Evolutionary conservation across 768 basidiomycete species (phyloP).

Genomic region (Boletus sensibilis): DNA sequence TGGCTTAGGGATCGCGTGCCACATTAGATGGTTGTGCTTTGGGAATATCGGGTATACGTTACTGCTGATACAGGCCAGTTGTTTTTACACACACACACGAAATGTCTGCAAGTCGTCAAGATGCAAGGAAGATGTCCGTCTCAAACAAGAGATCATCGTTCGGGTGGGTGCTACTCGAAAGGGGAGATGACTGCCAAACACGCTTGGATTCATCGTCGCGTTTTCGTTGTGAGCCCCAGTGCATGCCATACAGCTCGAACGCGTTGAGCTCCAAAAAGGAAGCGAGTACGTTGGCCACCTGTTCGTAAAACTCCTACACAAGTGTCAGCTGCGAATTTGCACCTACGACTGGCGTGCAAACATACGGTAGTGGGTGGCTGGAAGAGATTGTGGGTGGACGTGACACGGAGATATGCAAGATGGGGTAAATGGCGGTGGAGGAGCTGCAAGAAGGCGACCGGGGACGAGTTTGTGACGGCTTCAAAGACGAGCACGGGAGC

Average conservation of each 20-base stretch:
- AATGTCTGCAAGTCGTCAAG: slow-evolving; percentile 26
- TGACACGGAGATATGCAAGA: slow-evolving; percentile 66
- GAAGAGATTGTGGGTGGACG: slow-evolving; percentile 51
- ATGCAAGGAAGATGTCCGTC: slow-evolving; percentile 31
- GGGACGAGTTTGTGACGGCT: slow-evolving; percentile 56
- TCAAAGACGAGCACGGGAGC: slow-evolving; percentile 54
- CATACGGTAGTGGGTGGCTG: slow-evolving; percentile 50
- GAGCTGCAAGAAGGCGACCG: slow-evolving; percentile 54
- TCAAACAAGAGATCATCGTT: slow-evolving; percentile 33
- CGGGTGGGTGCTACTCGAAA: slow-evolving; percentile 32
- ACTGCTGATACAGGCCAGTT: background rate
- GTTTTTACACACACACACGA: slow-evolving; percentile 7
- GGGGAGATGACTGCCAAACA: slow-evolving; percentile 54
- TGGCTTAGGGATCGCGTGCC: slow-evolving; percentile 27
- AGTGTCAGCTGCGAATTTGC: slow-evolving; percentile 1
- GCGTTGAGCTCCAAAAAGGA: slow-evolving; percentile 58
- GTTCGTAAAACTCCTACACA: slow-evolving; percentile 57
- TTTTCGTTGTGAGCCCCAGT: slow-evolving; percentile 61
- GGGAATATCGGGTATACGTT: slow-evolving; percentile 16
- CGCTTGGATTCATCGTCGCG: slow-evolving; percentile 43
- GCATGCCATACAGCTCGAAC: slow-evolving; percentile 75
- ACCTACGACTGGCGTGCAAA: background rate
- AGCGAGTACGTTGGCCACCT: slow-evolving; percentile 56
- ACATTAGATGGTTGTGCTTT: slow-evolving; percentile 18
- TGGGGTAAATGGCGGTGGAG: slow-evolving; percentile 57